Base-by-base conservation (phyloP, 371 early-diverging fungal genomes). In the Saksenaea oblongispora region DNA sequence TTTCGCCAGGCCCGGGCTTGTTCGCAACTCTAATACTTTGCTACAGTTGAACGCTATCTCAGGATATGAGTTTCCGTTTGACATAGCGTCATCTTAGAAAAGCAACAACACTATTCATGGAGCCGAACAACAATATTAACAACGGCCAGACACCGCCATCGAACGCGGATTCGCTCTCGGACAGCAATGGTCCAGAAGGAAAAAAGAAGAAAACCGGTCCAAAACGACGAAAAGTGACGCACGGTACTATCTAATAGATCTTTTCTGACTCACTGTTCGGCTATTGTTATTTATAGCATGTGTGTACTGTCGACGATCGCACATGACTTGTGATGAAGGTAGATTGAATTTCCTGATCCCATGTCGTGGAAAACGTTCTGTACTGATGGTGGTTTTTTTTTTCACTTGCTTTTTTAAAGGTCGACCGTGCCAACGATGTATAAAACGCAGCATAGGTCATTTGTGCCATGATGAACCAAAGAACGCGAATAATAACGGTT, bases 371-470 rank as follows among this genome's bases (percentile, higher is more conserved):
- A 8, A 22, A 39, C 39, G n/a, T n/a, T n/a, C 7, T 31, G 31
- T 31, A 31, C 7, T 31, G 4, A 31, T 31, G 31, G 31, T 7
- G 7, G 7, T 31, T 7, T 31, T 31, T 4, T 31, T 31, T n/a
- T n/a, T n/a, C n/a, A n/a, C n/a, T n/a, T n/a, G n/a, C 5, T 18
- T 44, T 18, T 10, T 1, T 2, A 18, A 22, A 88, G 90, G 89
- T 37, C 88, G 97, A 17, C 97, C 97, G 18, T 97, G 97, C 75
- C 92, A 93, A 69, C 89, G 97, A 28, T 97, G 97, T 75, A 92
- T 97, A 54, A 93, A 93, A 74, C 87, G 96, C 41, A 91, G 89
- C 69, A 97, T 97, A 65, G 92, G 93, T 9, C 93, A 95, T 69
- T 73, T 95, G 61, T 97, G 97, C 74, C 91, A 91, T 47, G 95